A percentile compares a stretch with the other conserved stretches of the same genome.
These are phyloP conservation scores for Achlya hypogyna DNA, from an alignment of 352 stramenopile genomes.

Conservation along the genomic window DNA sequence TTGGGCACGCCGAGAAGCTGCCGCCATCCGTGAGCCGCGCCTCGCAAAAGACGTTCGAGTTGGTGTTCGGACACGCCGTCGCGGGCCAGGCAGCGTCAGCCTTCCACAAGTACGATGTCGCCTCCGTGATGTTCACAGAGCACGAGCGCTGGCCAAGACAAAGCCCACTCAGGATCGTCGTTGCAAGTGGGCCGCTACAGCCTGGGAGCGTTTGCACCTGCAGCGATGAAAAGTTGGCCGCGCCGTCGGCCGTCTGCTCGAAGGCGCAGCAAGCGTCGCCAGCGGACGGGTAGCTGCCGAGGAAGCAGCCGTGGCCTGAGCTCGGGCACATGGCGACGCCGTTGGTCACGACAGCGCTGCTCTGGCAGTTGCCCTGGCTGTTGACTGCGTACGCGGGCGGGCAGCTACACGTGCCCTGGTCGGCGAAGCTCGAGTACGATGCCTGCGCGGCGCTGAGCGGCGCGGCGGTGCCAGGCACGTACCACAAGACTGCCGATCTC, in stretches of 20 bases:
- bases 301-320: constrained; percentile 47
- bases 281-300: constrained; percentile 54
- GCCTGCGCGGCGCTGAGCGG: no score
- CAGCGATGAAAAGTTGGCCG: constrained; percentile 43
- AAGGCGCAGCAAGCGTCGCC: constrained; percentile 54
- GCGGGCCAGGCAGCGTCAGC: constrained; percentile 32
- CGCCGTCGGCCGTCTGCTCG: constrained; percentile 22
- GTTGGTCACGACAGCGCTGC: constrained; percentile 21
- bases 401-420: constrained; percentile 53
- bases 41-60: constrained; percentile 31
- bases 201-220: constrained; percentile 32
- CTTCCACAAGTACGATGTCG: constrained; percentile 48
- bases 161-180: constrained; percentile 61
- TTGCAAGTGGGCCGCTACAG: constrained; percentile 36
- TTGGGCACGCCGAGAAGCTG: constrained; percentile 43
- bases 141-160: constrained; percentile 65
- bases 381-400: constrained; percentile 54
- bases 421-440: constrained; percentile 53
- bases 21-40: constrained; percentile 41
- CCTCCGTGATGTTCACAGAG: constrained; percentile 50
- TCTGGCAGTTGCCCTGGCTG: constrained; percentile 41
- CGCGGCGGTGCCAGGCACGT: no score
- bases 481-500: constrained; percentile 59
- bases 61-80: constrained; percentile 25
- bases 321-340: constrained; percentile 35